These are phyloP conservation scores for Chenopodium suecicum DNA, from an alignment of 148 eudicot species.

Conservation along the genomic window DNA sequence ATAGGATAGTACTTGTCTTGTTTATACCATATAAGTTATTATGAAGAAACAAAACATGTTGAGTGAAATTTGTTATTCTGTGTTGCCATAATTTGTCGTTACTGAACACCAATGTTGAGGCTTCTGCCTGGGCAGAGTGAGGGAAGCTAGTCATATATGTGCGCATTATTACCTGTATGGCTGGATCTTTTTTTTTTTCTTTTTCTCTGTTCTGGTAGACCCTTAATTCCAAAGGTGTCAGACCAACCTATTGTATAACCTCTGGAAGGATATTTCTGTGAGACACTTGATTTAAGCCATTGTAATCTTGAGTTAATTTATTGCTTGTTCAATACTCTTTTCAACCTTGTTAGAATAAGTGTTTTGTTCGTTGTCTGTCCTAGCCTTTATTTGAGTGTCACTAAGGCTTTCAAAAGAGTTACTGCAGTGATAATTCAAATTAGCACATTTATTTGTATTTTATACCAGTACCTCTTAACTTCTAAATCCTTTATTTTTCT, in stretches of 20 bases:
- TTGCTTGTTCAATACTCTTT: background rate
- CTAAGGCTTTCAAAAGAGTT: background rate
- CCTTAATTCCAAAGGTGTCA: background rate
- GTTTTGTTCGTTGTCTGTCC: background rate
- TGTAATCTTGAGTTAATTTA: background rate
- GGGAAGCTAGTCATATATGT: too few species aligned
- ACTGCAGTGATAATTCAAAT: background rate
- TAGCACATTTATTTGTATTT: background rate
- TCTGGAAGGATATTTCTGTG: too few species aligned
- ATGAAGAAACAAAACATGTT: background rate
- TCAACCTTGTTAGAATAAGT: background rate
- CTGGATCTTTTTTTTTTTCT: too few species aligned
- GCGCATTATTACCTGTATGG: too few species aligned
- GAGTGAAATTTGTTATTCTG: too few species aligned
- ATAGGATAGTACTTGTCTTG: background rate
- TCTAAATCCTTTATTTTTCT: background rate
- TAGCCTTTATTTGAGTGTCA: background rate
- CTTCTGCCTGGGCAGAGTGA: too few species aligned
- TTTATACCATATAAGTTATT: background rate
- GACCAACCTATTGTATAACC: background rate
- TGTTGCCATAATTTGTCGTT: too few species aligned
- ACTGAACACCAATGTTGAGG: too few species aligned
- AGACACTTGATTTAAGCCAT: background rate
- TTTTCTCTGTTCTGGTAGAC: too few species aligned
- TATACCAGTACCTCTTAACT: background rate